phyloP scores from a whole-genome alignment of 2,329 filamentous ascomycete genomes.

The Trichoderma sp. region DNA sequence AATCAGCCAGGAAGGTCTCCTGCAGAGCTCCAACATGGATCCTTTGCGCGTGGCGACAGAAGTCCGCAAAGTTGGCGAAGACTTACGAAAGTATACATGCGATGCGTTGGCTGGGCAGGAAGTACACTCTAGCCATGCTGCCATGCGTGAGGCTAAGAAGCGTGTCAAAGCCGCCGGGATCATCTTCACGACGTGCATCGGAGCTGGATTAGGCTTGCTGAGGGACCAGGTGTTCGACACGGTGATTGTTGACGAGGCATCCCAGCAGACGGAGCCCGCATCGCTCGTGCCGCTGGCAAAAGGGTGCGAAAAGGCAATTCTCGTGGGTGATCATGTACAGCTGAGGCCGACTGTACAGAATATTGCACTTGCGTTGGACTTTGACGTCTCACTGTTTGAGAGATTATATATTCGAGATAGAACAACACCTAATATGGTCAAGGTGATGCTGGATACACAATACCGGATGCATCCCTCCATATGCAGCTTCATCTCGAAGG shows the following conservation, averaged over 20 bases:
- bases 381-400: conserved; percentile 44
- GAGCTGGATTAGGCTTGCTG: conserved; percentile 41
- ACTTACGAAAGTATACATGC: conserved; percentile 36
- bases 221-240: conserved; percentile 38
- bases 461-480: conserved; percentile 43
- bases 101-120: conserved; percentile 34
- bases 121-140: conserved; percentile 27
- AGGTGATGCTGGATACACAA: conserved; percentile 43
- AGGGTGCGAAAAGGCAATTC: conserved; percentile 40
- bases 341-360: conserved; percentile 42
- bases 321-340: conserved; percentile 48
- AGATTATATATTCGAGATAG: conserved; percentile 33
- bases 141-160: conserved; percentile 37
- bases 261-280: conserved; percentile 44
- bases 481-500: conserved; percentile 38
- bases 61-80: conserved; percentile 34
- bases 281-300: conserved; percentile 42
- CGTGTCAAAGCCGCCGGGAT: conserved; percentile 36
- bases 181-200: conserved; percentile 46
- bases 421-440: conserved; percentile 23
- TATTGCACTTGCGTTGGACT: conserved; percentile 34
- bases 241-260: conserved; percentile 46
- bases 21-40: neutral
- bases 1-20: neutral
- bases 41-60: conserved; percentile 23